Base-by-base conservation (phyloP, 1,284 basidiomycete genomes). In the Ustanciosporium gigantosporum region DNA sequence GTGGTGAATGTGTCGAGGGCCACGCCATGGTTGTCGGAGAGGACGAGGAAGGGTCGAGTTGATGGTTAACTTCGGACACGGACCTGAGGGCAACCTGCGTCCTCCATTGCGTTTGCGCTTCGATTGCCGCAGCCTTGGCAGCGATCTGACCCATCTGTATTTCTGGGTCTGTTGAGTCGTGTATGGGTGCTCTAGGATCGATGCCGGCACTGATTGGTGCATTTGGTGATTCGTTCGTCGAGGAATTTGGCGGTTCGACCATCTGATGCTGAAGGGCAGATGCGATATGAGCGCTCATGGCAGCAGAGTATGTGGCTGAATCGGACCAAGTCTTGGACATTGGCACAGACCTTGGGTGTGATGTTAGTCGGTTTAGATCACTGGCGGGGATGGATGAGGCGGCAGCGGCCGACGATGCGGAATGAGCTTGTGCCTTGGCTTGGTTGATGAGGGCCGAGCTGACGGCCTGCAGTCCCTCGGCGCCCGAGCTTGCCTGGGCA, bases 81-180 rank as follows among this genome's bases (percentile, higher is more conserved):
- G 36, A 37, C 5, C 52, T 16, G n/a, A 70, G 36, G n/a, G 67
- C 57, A 19, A 57, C 38, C 17, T 66, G 65, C 1, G 67, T 55
- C 3, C 65, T 42, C 52, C 64, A 47, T 23, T 70, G 68, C 2
- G 50, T 51, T 45, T 70, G 58, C 5, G 65, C 68, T 38, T 70
- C 68, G 9, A 49, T 32, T 0, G 53, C 61, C 1, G 68, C 68
- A 5, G 68, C 66, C 16, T 61, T 41, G 5, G 62, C 55, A 21
- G 66, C 68, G 35, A 70, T 68, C 20, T 47, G 39, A 19, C 57
- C 49, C 50, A 70, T 61, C 32, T 66, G 59, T 5, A 48, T 37
- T 24, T 59, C 37, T 3, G 49, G 53, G 19, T 51, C 40, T 5
- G 41, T 19, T 3, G 50, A 39, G 21, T 44, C 34, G 24, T 41